Conservation (phyloP, 345 rosid species). For the Cardiospermum halicacabum region DNA sequence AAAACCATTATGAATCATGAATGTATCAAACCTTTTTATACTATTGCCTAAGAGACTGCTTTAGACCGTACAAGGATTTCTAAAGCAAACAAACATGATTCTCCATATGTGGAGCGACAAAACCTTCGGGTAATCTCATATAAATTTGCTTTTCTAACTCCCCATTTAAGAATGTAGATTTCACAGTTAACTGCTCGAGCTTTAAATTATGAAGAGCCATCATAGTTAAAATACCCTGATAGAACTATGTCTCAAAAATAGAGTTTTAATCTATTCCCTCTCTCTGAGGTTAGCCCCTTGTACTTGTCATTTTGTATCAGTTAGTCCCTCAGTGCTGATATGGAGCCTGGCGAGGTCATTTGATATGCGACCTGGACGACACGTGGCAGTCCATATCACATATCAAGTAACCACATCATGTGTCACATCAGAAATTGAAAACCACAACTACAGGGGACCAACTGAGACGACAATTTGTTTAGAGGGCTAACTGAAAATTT, state of each 20-base stretch:
- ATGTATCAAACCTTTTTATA: neutral
- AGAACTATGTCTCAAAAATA: neutral
- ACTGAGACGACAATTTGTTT: no score
- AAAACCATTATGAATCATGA: neutral
- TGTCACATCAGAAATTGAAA: no score
- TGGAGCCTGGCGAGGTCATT: no score
- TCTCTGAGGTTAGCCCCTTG: neutral
- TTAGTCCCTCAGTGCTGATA: no score
- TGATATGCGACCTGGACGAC: no score
- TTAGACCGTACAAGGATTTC: neutral
- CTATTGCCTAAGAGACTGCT: neutral
- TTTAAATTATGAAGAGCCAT: neutral
- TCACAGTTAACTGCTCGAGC: neutral
- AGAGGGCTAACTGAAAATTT: no score
- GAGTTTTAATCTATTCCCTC: neutral
- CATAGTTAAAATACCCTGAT: neutral
- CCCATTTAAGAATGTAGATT: neutral
- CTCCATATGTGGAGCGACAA: neutral
- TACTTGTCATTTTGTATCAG: no score
- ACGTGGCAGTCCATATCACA: no score
- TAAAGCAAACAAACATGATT: neutral
- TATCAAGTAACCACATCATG: no score
- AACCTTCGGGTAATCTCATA: neutral
- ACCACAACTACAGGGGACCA: no score
- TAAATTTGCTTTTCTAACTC: neutral